Conservation (phyloP, 2,329 filamentous ascomycete genomes). For the Fusarium pseudoanthophilum region DNA sequence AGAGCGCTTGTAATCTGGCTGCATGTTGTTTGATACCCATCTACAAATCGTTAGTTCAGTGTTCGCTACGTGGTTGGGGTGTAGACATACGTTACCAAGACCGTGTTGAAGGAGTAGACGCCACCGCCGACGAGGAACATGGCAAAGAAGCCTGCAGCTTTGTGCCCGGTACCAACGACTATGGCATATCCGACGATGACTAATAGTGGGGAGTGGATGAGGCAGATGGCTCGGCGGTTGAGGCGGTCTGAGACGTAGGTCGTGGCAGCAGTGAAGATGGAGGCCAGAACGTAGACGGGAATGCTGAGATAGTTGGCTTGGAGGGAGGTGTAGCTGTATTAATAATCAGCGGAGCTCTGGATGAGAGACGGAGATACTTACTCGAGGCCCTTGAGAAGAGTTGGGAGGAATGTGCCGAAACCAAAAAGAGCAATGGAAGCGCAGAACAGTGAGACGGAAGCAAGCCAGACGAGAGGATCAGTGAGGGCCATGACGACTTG, state of each 20-base stretch:
- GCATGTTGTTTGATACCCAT: constrained; percentile 61
- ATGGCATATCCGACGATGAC: constrained; percentile 48
- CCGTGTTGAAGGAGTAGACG: constrained; percentile 24
- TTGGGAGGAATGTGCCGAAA: constrained; percentile 51
- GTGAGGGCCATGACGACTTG: constrained; percentile 38
- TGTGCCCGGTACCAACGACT: constrained; percentile 40
- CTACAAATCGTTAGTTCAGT: constrained; percentile 46
- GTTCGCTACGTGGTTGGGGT: too few species aligned
- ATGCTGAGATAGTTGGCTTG: constrained; percentile 52
- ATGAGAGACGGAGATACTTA: constrained; percentile 4
- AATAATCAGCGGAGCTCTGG: background rate
- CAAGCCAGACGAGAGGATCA: constrained; percentile 48
- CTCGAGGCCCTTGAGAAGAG: constrained; percentile 50
- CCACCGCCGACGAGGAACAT: constrained; percentile 40
- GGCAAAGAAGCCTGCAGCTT: constrained; percentile 39
- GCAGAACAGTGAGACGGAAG: constrained; percentile 27
- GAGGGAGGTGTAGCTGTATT: constrained; percentile 35
- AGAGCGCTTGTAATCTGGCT: constrained; percentile 60
- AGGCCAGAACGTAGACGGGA: constrained; percentile 47
- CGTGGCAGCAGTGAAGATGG: constrained; percentile 26
- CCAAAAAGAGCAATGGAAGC: constrained; percentile 47
- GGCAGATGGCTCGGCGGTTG: constrained; percentile 34
- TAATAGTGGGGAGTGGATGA: constrained; percentile 30
- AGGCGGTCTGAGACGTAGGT: constrained; percentile 41
- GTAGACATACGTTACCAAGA: constrained; percentile 28